Conservation (phyloP, 1,284 basidiomycete genomes). For the Cystobasidium sp. region DNA sequence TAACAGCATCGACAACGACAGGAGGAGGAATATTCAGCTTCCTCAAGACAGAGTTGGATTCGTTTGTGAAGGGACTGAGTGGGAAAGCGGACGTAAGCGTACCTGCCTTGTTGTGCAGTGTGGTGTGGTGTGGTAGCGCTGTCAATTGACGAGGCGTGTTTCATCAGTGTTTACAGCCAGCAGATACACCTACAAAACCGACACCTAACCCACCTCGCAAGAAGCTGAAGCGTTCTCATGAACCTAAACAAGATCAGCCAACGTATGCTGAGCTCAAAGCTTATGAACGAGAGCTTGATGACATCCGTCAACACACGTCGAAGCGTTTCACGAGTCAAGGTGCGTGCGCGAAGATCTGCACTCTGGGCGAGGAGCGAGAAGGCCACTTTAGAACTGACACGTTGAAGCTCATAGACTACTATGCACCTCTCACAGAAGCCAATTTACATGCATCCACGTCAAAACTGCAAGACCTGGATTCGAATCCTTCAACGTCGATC, state of each 20-base stretch:
- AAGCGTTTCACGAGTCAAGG: constrained; percentile 32
- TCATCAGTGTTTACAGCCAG: constrained; percentile 21
- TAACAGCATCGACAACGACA: neutral
- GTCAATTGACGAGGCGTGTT: no score
- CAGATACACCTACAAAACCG: neutral
- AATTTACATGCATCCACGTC: constrained; percentile 37
- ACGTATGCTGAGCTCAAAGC: constrained; percentile 23
- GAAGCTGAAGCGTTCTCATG: constrained; percentile 38
- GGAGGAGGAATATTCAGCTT: constrained; percentile 35
- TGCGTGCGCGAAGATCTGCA: neutral
- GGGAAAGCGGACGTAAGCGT: constrained; percentile 31
- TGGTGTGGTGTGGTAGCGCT: no score
- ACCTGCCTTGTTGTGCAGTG: neutral
- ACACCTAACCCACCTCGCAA: constrained; percentile 26
- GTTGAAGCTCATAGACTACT: constrained; percentile 6
- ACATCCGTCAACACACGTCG: constrained; percentile 26
- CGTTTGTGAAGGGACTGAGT: constrained; percentile 38
- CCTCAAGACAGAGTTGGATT: constrained; percentile 38
- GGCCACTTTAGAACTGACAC: neutral
- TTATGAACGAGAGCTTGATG: constrained; percentile 31
- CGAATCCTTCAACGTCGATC: constrained; percentile 6
- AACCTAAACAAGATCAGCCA: constrained; percentile 10
- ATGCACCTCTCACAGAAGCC: constrained; percentile 32
- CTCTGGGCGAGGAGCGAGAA: neutral
- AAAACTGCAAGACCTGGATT: constrained; percentile 6